phyloP scores from a whole-genome alignment of 2,329 filamentous ascomycete species.

The Apiospora saccharicola region DNA sequence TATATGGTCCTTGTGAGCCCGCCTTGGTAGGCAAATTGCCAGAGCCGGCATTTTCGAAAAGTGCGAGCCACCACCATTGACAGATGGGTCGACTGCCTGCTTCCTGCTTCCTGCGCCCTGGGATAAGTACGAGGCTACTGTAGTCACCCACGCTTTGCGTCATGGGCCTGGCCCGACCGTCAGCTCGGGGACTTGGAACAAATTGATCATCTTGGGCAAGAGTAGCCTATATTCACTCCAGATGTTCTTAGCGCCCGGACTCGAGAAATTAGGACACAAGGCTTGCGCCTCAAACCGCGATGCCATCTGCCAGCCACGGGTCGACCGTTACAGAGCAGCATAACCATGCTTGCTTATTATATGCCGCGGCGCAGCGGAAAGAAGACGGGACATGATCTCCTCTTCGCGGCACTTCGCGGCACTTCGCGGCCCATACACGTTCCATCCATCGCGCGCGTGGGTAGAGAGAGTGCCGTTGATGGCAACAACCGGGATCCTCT shows the following conservation, averaged over 20 bases:
- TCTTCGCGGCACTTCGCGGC: neutral
- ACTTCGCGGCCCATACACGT: neutral
- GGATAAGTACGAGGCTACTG: neutral
- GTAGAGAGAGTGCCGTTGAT: neutral
- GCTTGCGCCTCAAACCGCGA: neutral
- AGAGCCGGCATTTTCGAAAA: slow-evolving; percentile 15
- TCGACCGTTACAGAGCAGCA: slow-evolving; percentile 2
- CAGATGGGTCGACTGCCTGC: neutral
- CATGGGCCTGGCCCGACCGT: neutral
- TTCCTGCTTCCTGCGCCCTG: too few species aligned
- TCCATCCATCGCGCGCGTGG: neutral
- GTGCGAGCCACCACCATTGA: slow-evolving; percentile 1
- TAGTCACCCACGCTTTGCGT: slow-evolving; percentile 6
- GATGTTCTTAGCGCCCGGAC: neutral
- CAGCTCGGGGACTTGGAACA: neutral
- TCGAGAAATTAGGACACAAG: neutral
- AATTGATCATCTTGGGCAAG: neutral
- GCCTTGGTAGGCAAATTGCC: slow-evolving; percentile 1
- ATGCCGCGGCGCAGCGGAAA: neutral
- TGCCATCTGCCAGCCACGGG: slow-evolving; percentile 2
- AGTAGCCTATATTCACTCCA: neutral
- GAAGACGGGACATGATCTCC: neutral
- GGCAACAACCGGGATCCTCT: slow-evolving; percentile 13
- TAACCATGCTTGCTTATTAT: neutral
- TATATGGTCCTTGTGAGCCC: slow-evolving; percentile 7